Conservation (phyloP, 345 rosid species). For the Arabidopsis arenosa region DNA sequence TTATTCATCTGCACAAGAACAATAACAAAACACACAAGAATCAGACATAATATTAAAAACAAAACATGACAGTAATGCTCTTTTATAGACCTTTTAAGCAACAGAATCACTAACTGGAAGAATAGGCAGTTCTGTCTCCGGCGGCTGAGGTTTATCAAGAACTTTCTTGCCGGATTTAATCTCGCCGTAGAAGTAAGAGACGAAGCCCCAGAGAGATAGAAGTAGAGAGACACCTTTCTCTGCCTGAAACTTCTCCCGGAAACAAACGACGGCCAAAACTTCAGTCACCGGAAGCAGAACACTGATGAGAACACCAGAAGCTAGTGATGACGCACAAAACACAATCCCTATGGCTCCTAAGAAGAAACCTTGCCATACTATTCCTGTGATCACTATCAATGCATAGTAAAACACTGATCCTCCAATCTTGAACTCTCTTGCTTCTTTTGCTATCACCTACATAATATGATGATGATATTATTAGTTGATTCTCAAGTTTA, state of each 20-base stretch:
- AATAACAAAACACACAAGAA: not conserved
- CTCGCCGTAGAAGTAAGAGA: constrained; percentile 81
- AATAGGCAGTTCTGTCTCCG: constrained; percentile 42
- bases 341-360: constrained; percentile 66
- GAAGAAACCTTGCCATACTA: constrained; percentile 59
- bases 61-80: not conserved
- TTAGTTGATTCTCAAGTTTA: not conserved
- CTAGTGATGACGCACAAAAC: constrained; percentile 62
- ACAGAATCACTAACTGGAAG: constrained; percentile 13
- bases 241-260: constrained; percentile 60
- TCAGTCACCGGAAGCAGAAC: constrained; percentile 65
- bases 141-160: not conserved
- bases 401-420: constrained; percentile 52
- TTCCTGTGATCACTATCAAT: constrained; percentile 47
- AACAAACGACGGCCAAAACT: constrained; percentile 69
- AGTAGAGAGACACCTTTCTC: constrained; percentile 75
- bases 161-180: constrained; percentile 45
- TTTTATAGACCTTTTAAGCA: not conserved
- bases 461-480: not conserved
- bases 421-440: constrained; percentile 54
- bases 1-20: not conserved
- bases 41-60: not conserved
- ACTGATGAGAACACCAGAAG: constrained; percentile 58
- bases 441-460: constrained; percentile 71
- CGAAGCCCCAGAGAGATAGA: constrained; percentile 77